A percentile compares a stretch with the other conserved stretches of the same genome.
These are phyloP conservation scores for Fusarium mangiferae DNA, from an alignment of 2,329 filamentous ascomycete genomes.

Conservation along the genomic window DNA sequence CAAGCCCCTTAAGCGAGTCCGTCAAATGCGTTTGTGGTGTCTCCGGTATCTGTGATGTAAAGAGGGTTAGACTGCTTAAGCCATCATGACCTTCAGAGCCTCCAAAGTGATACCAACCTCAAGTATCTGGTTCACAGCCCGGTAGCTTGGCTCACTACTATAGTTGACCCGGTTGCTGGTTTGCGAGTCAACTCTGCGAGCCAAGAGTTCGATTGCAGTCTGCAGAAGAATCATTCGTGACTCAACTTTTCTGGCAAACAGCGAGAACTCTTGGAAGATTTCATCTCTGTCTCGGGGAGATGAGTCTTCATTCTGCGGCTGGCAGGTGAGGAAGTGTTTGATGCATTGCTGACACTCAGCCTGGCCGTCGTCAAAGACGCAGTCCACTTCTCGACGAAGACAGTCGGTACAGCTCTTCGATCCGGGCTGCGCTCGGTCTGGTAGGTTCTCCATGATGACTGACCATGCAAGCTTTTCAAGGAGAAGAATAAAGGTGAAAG, in stretches of 20 bases:
- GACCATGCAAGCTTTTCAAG: not conserved
- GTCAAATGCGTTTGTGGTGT: not conserved
- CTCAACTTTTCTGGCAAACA: conserved; percentile 5
- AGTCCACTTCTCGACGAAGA: conserved; percentile 60
- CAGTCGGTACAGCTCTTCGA: conserved; percentile 54
- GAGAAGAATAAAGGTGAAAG: not conserved
- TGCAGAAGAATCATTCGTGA: conserved; percentile 18
- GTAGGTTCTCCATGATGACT: not conserved
- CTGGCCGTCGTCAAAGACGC: conserved; percentile 54
- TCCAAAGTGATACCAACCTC: not conserved
- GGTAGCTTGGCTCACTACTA: not conserved
- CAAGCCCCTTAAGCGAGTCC: not conserved
- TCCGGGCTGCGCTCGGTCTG: conserved; percentile 47
- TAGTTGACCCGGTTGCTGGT: not conserved
- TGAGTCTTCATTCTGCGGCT: conserved; percentile 51
- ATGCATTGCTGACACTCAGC: conserved; percentile 56
- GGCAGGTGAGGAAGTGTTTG: conserved; percentile 55
- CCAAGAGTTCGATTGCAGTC: conserved; percentile 2
- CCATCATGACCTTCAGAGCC: not conserved
- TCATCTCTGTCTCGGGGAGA: not conserved
- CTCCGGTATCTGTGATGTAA: not conserved
- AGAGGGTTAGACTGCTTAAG: not conserved
- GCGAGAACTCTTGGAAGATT: not conserved
- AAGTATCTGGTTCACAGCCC: not conserved
- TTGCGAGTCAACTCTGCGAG: not conserved